Base-by-base conservation (phyloP, 768 basidiomycete genomes). In the Boletus coccyginus region DNA sequence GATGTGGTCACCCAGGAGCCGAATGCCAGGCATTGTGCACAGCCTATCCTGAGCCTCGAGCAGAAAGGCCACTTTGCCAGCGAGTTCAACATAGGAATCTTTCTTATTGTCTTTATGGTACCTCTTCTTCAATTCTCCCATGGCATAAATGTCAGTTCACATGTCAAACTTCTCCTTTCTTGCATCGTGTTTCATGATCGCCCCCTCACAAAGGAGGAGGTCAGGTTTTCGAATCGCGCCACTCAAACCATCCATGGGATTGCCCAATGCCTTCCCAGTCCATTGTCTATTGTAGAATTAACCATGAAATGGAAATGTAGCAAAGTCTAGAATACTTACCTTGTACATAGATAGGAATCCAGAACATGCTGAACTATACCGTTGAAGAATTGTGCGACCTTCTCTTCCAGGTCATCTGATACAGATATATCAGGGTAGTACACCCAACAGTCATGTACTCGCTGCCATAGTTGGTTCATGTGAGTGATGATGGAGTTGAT, bases 1-100 rank as follows among this genome's bases (percentile, higher is more conserved):
- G 17, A 60, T 42, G 0, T 40, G 0, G 0, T 21, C 1, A 10
- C 55, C 58, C 1, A 56, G 8, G 9, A 62, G 14, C 2, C 5
- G 47, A 12, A 56, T 40, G 12, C 54, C 12, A 2, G 41, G 60
- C 1, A 27, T 21, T 11, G 36, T 44, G 10, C 39, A 39, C 2
- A 39, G 24, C 3, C 56, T 52, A 42, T 60, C 52, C 32, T 60
- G 56, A 7, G 39, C 52, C n/a, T 50, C 12, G 3, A 54, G 49
- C 0, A 57, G 46, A 9, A 42, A 40, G 0, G 39, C 32, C 0
- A 41, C 44, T 31, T 57, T 60, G 0, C 56, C 45, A 0, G 52
- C 48, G 3, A 49, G 52, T 46, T 60, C 46, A 10, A 56, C 38
- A 13, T 50, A 57, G 1, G 47, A 48, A 27, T 27, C 27, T 27